phyloP scores from a whole-genome alignment of 768 basidiomycete genomes.

The Suillus subaureus region DNA sequence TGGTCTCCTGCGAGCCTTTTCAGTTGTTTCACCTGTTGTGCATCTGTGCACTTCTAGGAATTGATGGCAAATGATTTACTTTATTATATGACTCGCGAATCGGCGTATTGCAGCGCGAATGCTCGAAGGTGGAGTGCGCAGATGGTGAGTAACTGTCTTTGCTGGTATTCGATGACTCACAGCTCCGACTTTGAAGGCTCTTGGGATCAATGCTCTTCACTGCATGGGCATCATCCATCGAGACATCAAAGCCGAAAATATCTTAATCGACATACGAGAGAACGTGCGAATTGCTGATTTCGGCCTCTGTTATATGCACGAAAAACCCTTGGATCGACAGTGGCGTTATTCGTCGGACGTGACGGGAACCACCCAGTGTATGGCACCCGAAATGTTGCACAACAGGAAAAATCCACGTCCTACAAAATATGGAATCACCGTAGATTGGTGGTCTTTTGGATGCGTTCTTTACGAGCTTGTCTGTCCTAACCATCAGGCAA shows the following conservation, averaged over 20 bases:
- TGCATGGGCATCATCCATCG: conserved; percentile 65
- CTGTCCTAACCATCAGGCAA: conserved; percentile 26
- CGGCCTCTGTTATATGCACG: not conserved
- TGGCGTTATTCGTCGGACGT: conserved; percentile 24
- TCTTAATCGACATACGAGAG: not conserved
- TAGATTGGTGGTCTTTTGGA: conserved; percentile 47
- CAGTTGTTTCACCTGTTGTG: not conserved
- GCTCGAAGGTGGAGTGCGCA: conserved; percentile 39
- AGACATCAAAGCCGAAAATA: conserved; percentile 49
- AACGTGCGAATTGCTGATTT: not conserved
- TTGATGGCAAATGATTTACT: conserved; percentile 42
- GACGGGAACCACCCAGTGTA: not conserved
- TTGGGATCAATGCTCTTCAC: conserved; percentile 49
- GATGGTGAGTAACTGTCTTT: conserved; percentile 30
- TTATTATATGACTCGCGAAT: conserved; percentile 28
- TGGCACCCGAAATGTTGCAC: not conserved
- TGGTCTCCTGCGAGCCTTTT: not conserved
- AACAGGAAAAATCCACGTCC: conserved; percentile 10
- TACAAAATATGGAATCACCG: conserved; percentile 31
- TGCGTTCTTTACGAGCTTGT: conserved; percentile 43
- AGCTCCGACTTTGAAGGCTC: conserved; percentile 28
- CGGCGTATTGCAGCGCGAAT: conserved; percentile 38
- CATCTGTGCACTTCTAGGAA: conserved; percentile 27
- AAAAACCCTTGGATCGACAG: not conserved
- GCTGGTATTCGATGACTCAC: not conserved